Evolutionary conservation across 768 basidiomycete species (phyloP), one percentile per base, ranked within the genome.

Genomic region (Pulveroboletus sp.): DNA sequence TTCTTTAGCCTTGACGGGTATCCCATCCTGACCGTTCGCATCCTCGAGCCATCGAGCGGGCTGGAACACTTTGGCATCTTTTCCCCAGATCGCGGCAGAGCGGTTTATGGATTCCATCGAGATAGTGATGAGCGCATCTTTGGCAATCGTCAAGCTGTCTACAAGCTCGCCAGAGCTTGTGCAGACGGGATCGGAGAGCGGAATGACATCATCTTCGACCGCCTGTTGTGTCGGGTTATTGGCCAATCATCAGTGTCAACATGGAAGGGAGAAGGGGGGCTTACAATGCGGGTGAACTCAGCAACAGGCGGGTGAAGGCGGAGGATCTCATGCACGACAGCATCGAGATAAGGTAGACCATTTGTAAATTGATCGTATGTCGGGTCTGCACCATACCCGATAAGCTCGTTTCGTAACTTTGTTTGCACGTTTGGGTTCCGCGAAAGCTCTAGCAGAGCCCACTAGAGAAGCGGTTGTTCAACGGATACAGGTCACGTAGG

Each of bases 21-120:
- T 80, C 0, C 65, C 60, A n/a, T 65, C 58, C 4, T 38, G 27
- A 9, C 50, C 28, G 6, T 17, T 15, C 17, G 15, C 21, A 2
- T 64, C 64, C 15, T 63, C 62, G 9, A 86, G 68, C 86, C 86
- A 89, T 14, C 85, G 70, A 46, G 80, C 79, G 0, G 85, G 85
- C 28, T 74, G 69, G 60, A 82, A 89, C 24, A 75, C 71, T 26
- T 74, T 71, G 1, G 81, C 76, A 44, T 82, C 77, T 0, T 71
- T 58, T 0, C 86, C 85, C 86, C 86, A 87, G 21, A 84, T 78
- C n/a, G n/a, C n/a, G n/a, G n/a, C n/a, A n/a, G n/a, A n/a, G n/a
- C n/a, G n/a, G n/a, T n/a, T n/a, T n/a, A n/a, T n/a, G n/a, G n/a
- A n/a, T n/a, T n/a, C n/a, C n/a, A n/a, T n/a, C n/a, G n/a, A 73